Percentiles rank a stretch among this genome's conserved stretches.
These are phyloP conservation scores for Haematococcus lacustris DNA, from an alignment of 139 green algal genomes.

Conservation along the genomic window DNA sequence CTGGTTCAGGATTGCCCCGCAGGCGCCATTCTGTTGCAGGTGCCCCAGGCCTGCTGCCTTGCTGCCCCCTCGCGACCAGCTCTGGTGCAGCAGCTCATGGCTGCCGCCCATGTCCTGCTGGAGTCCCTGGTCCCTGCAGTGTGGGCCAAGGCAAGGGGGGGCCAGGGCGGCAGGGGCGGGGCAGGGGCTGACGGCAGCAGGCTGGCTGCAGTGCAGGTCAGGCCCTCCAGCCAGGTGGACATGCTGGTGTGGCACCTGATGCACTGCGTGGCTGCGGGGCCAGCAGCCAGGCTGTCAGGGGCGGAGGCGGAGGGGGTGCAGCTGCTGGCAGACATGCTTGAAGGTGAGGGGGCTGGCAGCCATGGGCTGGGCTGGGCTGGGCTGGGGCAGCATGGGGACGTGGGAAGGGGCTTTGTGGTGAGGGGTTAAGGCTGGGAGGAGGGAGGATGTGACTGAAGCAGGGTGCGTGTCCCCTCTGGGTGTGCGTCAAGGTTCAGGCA, in stretches of 20 bases:
- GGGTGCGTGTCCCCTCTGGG: too few species aligned
- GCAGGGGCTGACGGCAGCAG: background rate
- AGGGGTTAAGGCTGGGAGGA: too few species aligned
- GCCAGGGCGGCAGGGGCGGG: background rate
- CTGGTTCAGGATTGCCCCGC: background rate
- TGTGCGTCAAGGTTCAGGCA: too few species aligned
- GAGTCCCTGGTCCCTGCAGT: background rate
- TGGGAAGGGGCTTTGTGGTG: too few species aligned
- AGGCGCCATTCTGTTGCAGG: conserved; percentile 8
- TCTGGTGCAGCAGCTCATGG: conserved; percentile 9
- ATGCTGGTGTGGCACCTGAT: conserved; percentile 25
- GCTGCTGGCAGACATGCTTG: conserved; percentile 24
- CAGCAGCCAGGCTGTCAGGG: conserved; percentile 1
- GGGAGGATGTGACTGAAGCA: too few species aligned
- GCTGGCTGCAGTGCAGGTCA: background rate
- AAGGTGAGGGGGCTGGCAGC: conserved; percentile 9
- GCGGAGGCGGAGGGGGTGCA: conserved; percentile 12
- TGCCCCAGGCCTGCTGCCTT: conserved; percentile 5
- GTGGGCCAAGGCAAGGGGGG: background rate
- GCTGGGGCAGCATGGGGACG: too few species aligned
- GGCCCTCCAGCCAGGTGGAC: background rate
- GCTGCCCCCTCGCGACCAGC: background rate
- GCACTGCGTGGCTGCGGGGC: conserved; percentile 10
- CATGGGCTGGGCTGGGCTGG: too few species aligned
- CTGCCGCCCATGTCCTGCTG: conserved; percentile 10